Conservation (phyloP, 768 basidiomycete species). For the Solioccasus polychromus region DNA sequence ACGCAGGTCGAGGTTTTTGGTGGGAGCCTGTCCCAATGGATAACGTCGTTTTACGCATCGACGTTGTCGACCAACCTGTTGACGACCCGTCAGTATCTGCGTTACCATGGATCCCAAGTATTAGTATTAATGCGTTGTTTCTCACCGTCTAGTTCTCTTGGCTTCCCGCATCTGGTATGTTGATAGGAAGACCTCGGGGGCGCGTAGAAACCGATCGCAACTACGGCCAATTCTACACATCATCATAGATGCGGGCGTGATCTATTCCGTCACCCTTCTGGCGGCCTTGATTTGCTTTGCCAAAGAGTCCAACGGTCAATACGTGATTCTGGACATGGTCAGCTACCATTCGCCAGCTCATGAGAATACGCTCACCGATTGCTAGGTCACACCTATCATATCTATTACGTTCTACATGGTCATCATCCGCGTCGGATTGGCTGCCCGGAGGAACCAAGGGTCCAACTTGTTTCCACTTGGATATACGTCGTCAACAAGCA, state of each 20-base stretch:
- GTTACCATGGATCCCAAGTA: too few relatives aligned
- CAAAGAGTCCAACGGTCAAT: constrained; percentile 8
- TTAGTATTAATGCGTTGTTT: too few relatives aligned
- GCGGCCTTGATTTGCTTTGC: too few relatives aligned
- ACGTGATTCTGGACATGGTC: constrained; percentile 12
- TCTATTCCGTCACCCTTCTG: constrained; percentile 9
- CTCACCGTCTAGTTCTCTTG: too few relatives aligned
- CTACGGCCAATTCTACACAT: too few relatives aligned
- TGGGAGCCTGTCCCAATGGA: constrained; percentile 1
- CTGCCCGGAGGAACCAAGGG: too few relatives aligned
- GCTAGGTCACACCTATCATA: too few relatives aligned
- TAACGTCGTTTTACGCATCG: constrained; percentile 5
- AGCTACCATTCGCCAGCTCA: not conserved
- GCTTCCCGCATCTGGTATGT: constrained; percentile 10
- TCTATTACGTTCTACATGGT: too few relatives aligned
- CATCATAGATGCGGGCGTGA: constrained; percentile 7
- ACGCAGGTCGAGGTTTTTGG: constrained; percentile 21
- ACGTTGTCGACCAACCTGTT: constrained; percentile 7
- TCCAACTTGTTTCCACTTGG: too few relatives aligned
- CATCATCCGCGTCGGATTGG: too few relatives aligned
- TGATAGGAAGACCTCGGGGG: not conserved
- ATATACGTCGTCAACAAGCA: too few relatives aligned
- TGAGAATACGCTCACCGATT: not conserved
- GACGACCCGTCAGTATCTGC: constrained; percentile 9
- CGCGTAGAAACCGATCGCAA: not conserved